Base-by-base conservation (phyloP, 306 rosid species). In the Sophora flavescens region DNA sequence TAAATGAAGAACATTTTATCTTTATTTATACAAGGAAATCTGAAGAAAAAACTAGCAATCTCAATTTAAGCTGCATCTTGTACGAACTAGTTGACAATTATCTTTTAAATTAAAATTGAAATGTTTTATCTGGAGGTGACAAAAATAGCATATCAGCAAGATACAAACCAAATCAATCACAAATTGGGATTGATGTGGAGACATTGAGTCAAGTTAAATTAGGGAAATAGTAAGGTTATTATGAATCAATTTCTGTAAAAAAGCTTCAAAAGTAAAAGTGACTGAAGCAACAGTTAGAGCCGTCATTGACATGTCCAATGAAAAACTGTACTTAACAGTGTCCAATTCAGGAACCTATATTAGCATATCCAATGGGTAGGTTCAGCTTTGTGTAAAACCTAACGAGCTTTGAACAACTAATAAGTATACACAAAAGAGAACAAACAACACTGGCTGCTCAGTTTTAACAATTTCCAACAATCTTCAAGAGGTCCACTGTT, bases 1-100 rank as follows among this genome's bases (percentile, higher is more conserved):
- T 36, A 64, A 52, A 17, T 26, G 57, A 74, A 63, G 8, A 69
- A 64, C 45, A 48, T 10, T 47, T 42, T 16, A 42, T 17, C 59
- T 50, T 74, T 22, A 7, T 74, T 44, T 32, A 39, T 68, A 15
- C 51, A 42, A 62, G 64, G 52, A 72, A 56, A 85, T 51, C 51
- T 39, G 8, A 56, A 53, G 52, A 42, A 13, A 33, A 53, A 63
- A 42, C 75, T 51, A 64, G 65, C 80, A 67, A 39, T 41, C 80
- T 44, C 61, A 14, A 65, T 75, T 59, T 70, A 42, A 44, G 28
- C 39, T 15, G 58, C 48, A 54, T 38, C 47, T 32, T 5, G 6
- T 50, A 71, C 69, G 33, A 14, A 77, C 44, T 42, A 47, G 57
- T 57, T 28, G 0, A 4, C 26, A 51, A 51, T 30, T 62, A 63